phyloP scores from a whole-genome alignment of 2,329 filamentous ascomycete genomes.

The Ascochyta koolunga region DNA sequence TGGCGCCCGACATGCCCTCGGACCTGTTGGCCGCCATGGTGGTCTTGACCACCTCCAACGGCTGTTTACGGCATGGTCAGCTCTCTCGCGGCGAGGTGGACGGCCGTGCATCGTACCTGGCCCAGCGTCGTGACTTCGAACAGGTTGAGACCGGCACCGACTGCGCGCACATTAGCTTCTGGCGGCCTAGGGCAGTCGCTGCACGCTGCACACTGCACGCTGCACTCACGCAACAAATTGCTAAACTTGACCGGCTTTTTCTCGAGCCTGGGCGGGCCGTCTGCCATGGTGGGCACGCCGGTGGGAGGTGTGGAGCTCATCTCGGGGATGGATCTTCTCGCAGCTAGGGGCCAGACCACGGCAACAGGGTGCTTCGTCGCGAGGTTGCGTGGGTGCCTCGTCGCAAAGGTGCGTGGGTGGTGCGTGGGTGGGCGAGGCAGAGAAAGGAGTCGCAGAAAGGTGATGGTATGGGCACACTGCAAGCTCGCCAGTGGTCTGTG shows the following conservation, averaged over 20 bases:
- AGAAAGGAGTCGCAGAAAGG: conserved; percentile 14
- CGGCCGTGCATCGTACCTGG: conserved; percentile 61
- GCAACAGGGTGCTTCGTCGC: conserved; percentile 89
- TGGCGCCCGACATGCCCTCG: conserved; percentile 82
- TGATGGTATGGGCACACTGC: conserved; percentile 13
- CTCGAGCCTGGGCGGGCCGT: conserved; percentile 69
- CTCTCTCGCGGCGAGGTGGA: too few species aligned
- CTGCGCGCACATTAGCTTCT: conserved; percentile 41
- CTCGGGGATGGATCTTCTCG: conserved; percentile 56
- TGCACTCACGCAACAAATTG: conserved; percentile 78
- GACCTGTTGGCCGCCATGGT: conserved; percentile 97
- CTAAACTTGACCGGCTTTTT: conserved; percentile 99
- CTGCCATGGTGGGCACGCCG: conserved; percentile 52
- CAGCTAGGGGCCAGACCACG: conserved; percentile 92
- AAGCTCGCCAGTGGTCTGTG: conserved; percentile 28
- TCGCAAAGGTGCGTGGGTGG: conserved; percentile 63
- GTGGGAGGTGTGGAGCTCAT: conserved; percentile 57
- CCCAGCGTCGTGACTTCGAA: conserved; percentile 81
- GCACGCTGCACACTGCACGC: not conserved
- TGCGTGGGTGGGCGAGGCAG: conserved; percentile 22
- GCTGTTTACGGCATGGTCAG: conserved; percentile 68
- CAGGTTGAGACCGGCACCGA: conserved; percentile 92
- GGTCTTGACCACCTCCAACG: conserved; percentile 98
- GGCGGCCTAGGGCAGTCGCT: too few species aligned
- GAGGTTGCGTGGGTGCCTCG: conserved; percentile 84